Evolutionary conservation across 2,329 filamentous ascomycete species (phyloP).

Genomic region (Dichotomopilus funicola): DNA sequence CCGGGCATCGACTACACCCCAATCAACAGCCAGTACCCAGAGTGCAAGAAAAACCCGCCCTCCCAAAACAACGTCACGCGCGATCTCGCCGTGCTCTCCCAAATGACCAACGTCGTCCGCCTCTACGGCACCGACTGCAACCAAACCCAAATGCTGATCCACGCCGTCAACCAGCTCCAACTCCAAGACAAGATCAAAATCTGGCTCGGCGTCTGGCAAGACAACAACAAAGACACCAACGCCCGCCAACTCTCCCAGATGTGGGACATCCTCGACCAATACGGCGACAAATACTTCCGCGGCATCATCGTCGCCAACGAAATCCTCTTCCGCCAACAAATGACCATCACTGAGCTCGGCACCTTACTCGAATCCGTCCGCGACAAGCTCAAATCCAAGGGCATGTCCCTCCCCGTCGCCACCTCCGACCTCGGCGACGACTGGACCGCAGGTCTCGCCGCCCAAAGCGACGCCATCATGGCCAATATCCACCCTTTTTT

Average conservation of each 20-base stretch:
- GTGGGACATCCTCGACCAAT: slow-evolving; percentile 71
- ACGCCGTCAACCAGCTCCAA: slow-evolving; percentile 68
- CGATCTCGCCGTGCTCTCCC: slow-evolving; percentile 82
- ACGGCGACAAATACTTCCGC: slow-evolving; percentile 64
- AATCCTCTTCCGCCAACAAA: slow-evolving; percentile 69
- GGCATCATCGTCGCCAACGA: slow-evolving; percentile 79
- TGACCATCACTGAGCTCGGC: slow-evolving; percentile 59
- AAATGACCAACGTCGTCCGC: slow-evolving; percentile 80
- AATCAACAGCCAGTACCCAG: slow-evolving; percentile 82
- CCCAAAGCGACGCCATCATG: slow-evolving; percentile 81
- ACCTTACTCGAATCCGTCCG: slow-evolving; percentile 61
- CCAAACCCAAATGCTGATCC: slow-evolving; percentile 88
- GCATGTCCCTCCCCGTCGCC: slow-evolving; percentile 68
- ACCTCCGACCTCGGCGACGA: slow-evolving; percentile 86
- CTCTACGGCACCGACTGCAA: slow-evolving; percentile 97
- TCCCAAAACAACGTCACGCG: slow-evolving; percentile 93
- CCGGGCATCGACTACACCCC: slow-evolving; percentile 94
- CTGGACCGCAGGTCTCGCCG: slow-evolving; percentile 66
- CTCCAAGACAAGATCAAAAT: slow-evolving; percentile 71
- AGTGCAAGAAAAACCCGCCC: slow-evolving; percentile 68
- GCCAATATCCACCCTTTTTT: slow-evolving; percentile 97
- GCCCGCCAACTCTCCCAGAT: slow-evolving; percentile 74
- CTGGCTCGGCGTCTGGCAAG: slow-evolving; percentile 94
- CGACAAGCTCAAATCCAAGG: slow-evolving; percentile 60
- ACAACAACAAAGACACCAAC: slow-evolving; percentile 76